Conservation (phyloP, 495 filamentous ascomycete genomes). For the Aspergillus taichungensis region DNA sequence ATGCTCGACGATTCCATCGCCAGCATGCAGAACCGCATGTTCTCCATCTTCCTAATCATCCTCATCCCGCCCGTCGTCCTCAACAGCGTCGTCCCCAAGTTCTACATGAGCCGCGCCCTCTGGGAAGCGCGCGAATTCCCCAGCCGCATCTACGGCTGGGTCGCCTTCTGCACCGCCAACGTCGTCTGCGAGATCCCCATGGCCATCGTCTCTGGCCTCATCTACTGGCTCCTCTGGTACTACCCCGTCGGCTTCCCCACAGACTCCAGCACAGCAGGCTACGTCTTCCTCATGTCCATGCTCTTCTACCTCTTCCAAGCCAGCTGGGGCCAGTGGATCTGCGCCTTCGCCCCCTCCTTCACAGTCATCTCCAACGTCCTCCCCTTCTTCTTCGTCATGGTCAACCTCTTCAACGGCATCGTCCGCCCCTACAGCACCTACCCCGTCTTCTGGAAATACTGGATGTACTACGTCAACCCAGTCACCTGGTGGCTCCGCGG, state of each 20-base stretch:
- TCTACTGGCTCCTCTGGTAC: slow-evolving; percentile 79
- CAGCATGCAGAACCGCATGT: slow-evolving; percentile 76
- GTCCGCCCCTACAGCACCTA: slow-evolving; percentile 52
- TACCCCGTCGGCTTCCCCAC: slow-evolving; percentile 63
- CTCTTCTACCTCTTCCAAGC: slow-evolving; percentile 74
- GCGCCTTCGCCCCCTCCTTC: slow-evolving; percentile 70
- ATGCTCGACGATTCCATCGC: slow-evolving; percentile 55
- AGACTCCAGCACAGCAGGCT: slow-evolving; percentile 57
- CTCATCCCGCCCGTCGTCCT: slow-evolving; percentile 63
- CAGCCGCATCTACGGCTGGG: slow-evolving; percentile 72
- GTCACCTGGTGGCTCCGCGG: slow-evolving; percentile 67
- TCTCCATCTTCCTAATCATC: slow-evolving; percentile 66
- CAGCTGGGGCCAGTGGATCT: slow-evolving; percentile 79
- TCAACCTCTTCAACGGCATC: slow-evolving; percentile 68
- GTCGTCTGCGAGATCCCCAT: slow-evolving; percentile 70
- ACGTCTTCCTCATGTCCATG: slow-evolving; percentile 76
- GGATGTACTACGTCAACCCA: slow-evolving; percentile 67
- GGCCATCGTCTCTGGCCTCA: slow-evolving; percentile 48
- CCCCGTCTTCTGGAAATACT: slow-evolving; percentile 69
- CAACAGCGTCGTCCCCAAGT: slow-evolving; percentile 77
- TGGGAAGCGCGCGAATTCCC: slow-evolving; percentile 73
- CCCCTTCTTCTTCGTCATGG: slow-evolving; percentile 76
- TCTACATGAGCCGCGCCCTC: slow-evolving; percentile 66
- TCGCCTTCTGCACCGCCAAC: slow-evolving; percentile 71
- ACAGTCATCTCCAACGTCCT: slow-evolving; percentile 70